phyloP scores from a whole-genome alignment of 305 asterid species.

The Rubia peregrina region DNA sequence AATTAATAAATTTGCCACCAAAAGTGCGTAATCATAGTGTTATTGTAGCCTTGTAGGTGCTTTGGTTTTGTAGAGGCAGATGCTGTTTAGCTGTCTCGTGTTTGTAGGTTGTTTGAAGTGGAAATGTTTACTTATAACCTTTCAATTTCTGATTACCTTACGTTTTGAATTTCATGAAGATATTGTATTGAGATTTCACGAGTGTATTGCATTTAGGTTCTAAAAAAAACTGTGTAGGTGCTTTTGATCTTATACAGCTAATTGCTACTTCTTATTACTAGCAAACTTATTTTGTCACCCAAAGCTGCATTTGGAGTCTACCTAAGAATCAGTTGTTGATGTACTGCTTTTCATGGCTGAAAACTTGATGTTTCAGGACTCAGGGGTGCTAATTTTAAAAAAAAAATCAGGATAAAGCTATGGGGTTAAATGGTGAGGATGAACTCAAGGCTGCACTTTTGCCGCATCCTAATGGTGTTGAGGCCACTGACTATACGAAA shows the following conservation, averaged over 20 bases:
- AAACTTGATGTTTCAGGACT: conserved; percentile 1
- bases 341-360: background rate
- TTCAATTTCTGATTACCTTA: background rate
- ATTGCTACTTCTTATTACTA: background rate
- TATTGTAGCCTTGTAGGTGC: background rate
- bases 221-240: background rate
- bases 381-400: conserved; percentile 16
- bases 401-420: conserved; percentile 20
- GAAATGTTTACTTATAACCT: background rate
- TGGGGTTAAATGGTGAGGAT: conserved; percentile 63
- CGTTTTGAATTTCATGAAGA: background rate
- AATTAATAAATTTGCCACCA: no score
- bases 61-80: background rate
- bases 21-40: no score
- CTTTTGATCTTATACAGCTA: background rate
- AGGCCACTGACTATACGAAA: conserved; percentile 30
- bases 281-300: background rate
- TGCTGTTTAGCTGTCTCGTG: background rate
- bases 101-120: background rate
- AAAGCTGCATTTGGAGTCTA: background rate
- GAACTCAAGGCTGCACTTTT: conserved; percentile 72
- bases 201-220: background rate
- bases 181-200: background rate
- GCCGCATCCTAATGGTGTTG: conserved; percentile 43
- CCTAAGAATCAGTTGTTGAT: background rate